Evolutionary conservation across 805 yeast species (phyloP), one percentile per base, ranked within the genome.

Genomic region (Cephaloascus albidus): DNA sequence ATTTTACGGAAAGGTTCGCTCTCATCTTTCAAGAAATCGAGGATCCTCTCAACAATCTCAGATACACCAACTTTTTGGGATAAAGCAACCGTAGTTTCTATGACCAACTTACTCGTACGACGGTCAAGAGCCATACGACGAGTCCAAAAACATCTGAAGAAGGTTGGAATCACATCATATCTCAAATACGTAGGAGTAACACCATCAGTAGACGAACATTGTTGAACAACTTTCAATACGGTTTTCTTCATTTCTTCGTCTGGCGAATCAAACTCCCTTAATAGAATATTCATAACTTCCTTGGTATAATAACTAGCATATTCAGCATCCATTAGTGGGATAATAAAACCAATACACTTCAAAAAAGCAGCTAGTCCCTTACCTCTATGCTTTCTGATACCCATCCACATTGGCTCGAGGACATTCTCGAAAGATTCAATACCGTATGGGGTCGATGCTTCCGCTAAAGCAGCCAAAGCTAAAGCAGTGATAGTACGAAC

Each of bases 311-410:
- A 84, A 39, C 77, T 75, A 2, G 88, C 80, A 53, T 84, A 81
- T 44, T 87, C 96, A 15, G 78, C 78, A 41, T 78, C 83, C 96
- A 90, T 87, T 38, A 90, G 61, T 1, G 97, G 95, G 3, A 89
- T 78, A 4, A 89, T 66, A 20, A 76, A 74, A 0, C 95, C 96
- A 18, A 89, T 65, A 38, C 94, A 84, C 51, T 76, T 77, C 44
- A 90, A 53, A 51, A 83, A 86, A 2, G 86, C 77, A 0, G 95
- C 83, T 38, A 88, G 65, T 0, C 79, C 70, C 48, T 77, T 75
- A 3, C 97, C 97, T 44, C 95, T 66, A 45, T 85, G 93, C 32
- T 70, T 70, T 36, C 77, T 71, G 18, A 86, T 72, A 3, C 95
- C 96, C 10, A 64, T 59, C 95, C 96, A 88, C 4, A 86, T 60